Evolutionary conservation across 1,284 basidiomycete genomes (phyloP), one percentile per base, ranked within the genome.

Genomic region (Microbotryomycetes sp.): DNA sequence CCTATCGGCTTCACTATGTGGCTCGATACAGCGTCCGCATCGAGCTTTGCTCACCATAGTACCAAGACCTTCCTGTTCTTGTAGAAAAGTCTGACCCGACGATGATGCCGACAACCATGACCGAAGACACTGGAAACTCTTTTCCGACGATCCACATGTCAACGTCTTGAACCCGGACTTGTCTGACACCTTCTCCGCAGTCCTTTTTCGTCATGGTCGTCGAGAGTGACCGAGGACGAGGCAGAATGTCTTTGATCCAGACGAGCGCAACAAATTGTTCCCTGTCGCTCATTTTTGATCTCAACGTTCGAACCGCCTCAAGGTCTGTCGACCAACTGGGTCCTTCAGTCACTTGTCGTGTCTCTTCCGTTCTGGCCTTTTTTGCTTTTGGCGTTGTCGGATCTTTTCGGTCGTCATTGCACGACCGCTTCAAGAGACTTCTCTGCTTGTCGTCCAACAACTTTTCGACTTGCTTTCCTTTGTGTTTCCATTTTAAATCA

Each of bases 121-220:
- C 61, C 7, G 5, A 18, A 35, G 45, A 16, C 16, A 60, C 56
- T 16, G 65, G 65, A 7, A 59, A 59, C 55, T 66, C 65, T 24
- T 41, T 52, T 45, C 49, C 48, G 24, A 50, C n/a, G 24, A 50
- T 16, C 28, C 23, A 48, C 5, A 51, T 23, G 16, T 57, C 46
- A 2, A 51, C 55, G 16, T 41, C 55, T 5, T n/a, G 5, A 16
- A 48, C 26, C 2, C 18, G 16, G 49, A 13, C 26, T 41, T 23
- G 27, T 23, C 51, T 50, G 16, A 47, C 28, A 28, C 26, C 23
- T 35, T n/a, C 31, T 28, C 59, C 11, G 28, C 57, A 63, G 45
- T 56, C 55, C 16, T 64, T 59, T 11, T 54, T 21, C 3, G 16
- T 15, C 4, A 31, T 48, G 6, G 52, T 48, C 7, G 35, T 31